Conservation (phyloP, 2,329 filamentous ascomycete species). For the Colletotrichum sp. region DNA sequence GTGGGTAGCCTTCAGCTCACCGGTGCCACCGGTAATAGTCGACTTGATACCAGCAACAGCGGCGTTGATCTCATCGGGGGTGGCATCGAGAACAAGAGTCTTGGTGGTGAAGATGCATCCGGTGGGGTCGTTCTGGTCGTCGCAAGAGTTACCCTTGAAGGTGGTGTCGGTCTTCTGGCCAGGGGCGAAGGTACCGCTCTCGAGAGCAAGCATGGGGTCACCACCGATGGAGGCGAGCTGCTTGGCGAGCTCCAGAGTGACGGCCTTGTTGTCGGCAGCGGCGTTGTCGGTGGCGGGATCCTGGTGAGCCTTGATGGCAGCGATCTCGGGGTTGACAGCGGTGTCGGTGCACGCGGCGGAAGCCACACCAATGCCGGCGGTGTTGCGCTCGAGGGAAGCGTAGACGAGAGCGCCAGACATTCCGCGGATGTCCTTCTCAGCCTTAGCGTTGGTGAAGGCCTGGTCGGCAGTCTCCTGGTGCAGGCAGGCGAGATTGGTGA, state of each 20-base stretch:
- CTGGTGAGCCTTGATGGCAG: slow-evolving; percentile 47
- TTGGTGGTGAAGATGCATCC: slow-evolving; percentile 62
- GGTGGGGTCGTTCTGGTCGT: slow-evolving; percentile 48
- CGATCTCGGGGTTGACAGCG: slow-evolving; percentile 50
- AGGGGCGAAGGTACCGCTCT: slow-evolving; percentile 47
- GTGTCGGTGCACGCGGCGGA: slow-evolving; percentile 42
- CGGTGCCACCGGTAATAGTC: slow-evolving; percentile 36
- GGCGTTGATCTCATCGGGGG: slow-evolving; percentile 55
- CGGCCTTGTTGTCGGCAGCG: slow-evolving; percentile 45
- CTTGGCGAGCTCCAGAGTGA: slow-evolving; percentile 41
- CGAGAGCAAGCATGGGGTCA: slow-evolving; percentile 43
- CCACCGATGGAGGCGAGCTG: slow-evolving; percentile 49
- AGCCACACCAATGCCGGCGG: slow-evolving; percentile 42
- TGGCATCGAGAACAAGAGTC: slow-evolving; percentile 58
- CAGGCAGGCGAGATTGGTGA: slow-evolving; percentile 46
- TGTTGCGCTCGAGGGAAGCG: slow-evolving; percentile 58
- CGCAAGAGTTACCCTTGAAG: slow-evolving; percentile 56
- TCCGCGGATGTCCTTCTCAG: slow-evolving; percentile 51
- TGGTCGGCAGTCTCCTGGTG: slow-evolving; percentile 58
- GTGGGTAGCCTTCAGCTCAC: slow-evolving; percentile 29
- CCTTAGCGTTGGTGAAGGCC: slow-evolving; percentile 65
- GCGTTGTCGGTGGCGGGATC: slow-evolving; percentile 46
- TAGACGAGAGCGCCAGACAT: slow-evolving; percentile 60
- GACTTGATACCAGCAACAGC: slow-evolving; percentile 40
- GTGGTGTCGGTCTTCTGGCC: slow-evolving; percentile 42